These are phyloP conservation scores for Rhodamnia argentea DNA, from an alignment of 345 rosid species.

Conservation along the genomic window DNA sequence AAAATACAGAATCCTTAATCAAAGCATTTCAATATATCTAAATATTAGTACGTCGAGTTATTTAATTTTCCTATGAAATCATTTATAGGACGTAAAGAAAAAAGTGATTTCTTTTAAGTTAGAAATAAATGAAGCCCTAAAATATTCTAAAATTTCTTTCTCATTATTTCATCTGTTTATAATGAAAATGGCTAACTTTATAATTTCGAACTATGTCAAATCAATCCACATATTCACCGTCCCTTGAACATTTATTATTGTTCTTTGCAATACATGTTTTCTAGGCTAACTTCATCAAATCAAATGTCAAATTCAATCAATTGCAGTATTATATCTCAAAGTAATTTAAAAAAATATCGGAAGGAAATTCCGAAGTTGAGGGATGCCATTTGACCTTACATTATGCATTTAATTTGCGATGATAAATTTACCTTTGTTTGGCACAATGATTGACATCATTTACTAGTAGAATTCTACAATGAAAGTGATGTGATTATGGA, in stretches of 20 bases:
- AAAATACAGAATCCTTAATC: neutral
- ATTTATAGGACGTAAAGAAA: neutral
- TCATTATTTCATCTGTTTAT: neutral
- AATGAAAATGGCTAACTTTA: neutral
- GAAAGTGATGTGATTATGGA: neutral
- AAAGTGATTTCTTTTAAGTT: accelerated
- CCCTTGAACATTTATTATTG: neutral
- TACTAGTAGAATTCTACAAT: neutral
- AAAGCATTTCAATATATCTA: neutral
- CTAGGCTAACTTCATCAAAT: neutral
- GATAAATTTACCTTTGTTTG: neutral
- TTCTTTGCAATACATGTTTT: neutral
- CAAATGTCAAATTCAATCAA: neutral
- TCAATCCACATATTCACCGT: neutral
- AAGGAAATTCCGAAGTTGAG: neutral
- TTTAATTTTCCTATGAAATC: neutral
- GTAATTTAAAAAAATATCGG: neutral
- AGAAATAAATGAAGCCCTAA: neutral
- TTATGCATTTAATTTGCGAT: neutral
- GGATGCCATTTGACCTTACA: neutral
- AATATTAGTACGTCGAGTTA: neutral
- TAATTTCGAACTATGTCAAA: neutral
- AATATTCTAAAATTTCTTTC: neutral
- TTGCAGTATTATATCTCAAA: accelerated
- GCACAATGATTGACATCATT: too few relatives aligned